These are phyloP conservation scores for Trypanosomatidae sp. DNA, from an alignment of 208 protist genomes.

Conservation along the genomic window DNA sequence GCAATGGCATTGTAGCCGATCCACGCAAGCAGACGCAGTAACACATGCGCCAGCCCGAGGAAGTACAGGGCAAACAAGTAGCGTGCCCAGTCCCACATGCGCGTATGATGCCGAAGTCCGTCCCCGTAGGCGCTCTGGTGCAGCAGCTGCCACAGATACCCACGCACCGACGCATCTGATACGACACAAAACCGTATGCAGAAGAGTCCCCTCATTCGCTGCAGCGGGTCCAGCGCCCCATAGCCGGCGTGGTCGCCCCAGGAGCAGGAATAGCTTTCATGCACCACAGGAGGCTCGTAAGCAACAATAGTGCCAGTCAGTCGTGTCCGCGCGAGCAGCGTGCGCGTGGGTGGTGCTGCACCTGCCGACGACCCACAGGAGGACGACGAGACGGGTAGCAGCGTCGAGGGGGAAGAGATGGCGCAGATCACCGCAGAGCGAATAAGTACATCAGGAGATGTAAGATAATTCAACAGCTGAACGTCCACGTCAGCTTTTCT, in stretches of 20 bases:
- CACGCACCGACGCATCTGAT: slow-evolving; percentile 36
- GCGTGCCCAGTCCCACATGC: slow-evolving; percentile 19
- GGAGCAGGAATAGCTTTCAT: slow-evolving; percentile 17
- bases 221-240: slow-evolving; percentile 26
- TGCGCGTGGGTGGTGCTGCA: neutral
- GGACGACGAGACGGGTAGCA: neutral
- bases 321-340: slow-evolving; percentile 36
- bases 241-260: slow-evolving; percentile 20
- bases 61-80: slow-evolving; percentile 17
- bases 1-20: slow-evolving; percentile 22
- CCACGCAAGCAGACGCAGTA: slow-evolving; percentile 16
- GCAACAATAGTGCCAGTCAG: slow-evolving; percentile 27
- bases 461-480: slow-evolving; percentile 77
- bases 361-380: neutral
- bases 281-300: slow-evolving; percentile 45
- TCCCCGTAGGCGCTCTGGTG: slow-evolving; percentile 1
- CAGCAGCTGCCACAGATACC: slow-evolving; percentile 22
- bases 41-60: slow-evolving; percentile 11
- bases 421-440: slow-evolving; percentile 51
- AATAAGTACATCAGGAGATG: slow-evolving; percentile 69
- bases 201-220: slow-evolving; percentile 56
- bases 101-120: neutral
- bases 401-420: slow-evolving; percentile 6
- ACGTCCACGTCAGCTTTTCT: slow-evolving; percentile 12
- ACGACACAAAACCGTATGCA: slow-evolving; percentile 61